Percentiles rank a stretch among this genome's conserved stretches.
Evolutionary conservation across 345 rosid genomes (phyloP).

Genomic region (Barbarea vulgaris): DNA sequence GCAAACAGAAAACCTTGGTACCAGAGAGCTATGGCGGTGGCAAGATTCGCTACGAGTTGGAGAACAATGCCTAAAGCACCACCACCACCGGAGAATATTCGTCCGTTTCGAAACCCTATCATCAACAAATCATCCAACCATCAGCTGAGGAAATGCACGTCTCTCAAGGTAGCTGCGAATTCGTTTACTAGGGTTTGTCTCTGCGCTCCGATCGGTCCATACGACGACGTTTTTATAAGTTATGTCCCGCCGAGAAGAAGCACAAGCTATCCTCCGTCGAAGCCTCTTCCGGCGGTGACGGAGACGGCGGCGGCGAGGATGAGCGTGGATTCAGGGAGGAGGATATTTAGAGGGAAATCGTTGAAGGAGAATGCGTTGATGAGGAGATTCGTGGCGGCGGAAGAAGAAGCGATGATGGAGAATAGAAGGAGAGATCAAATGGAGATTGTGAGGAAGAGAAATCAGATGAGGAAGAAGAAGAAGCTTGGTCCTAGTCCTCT

Average conservation of each 20-base stretch:
- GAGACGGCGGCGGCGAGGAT: constrained; percentile 33
- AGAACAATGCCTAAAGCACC: constrained; percentile 56
- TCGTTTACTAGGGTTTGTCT: constrained; percentile 90
- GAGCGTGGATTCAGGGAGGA: constrained; percentile 64
- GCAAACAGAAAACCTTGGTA: constrained; percentile 88
- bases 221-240: constrained; percentile 73
- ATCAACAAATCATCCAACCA: constrained; percentile 46
- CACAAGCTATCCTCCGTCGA: constrained; percentile 82
- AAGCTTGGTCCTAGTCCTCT: constrained; percentile 94
- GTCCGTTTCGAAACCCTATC: constrained; percentile 48
- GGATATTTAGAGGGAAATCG: constrained; percentile 83
- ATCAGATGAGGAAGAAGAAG: constrained; percentile 60
- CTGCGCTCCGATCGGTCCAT: constrained; percentile 86
- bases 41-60: constrained; percentile 56
- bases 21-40: constrained; percentile 85
- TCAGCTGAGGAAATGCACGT: constrained; percentile 72
- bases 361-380: constrained; percentile 82
- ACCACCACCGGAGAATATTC: constrained; percentile 34
- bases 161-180: constrained; percentile 64
- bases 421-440: constrained; percentile 74
- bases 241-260: constrained; percentile 87
- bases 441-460: constrained; percentile 80
- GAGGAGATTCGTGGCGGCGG: constrained; percentile 90
- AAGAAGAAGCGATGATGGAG: constrained; percentile 93
- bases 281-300: constrained; percentile 39